These are phyloP conservation scores for Annulohypoxylon bovei DNA, from an alignment of 495 filamentous ascomycete genomes.

Conservation along the genomic window DNA sequence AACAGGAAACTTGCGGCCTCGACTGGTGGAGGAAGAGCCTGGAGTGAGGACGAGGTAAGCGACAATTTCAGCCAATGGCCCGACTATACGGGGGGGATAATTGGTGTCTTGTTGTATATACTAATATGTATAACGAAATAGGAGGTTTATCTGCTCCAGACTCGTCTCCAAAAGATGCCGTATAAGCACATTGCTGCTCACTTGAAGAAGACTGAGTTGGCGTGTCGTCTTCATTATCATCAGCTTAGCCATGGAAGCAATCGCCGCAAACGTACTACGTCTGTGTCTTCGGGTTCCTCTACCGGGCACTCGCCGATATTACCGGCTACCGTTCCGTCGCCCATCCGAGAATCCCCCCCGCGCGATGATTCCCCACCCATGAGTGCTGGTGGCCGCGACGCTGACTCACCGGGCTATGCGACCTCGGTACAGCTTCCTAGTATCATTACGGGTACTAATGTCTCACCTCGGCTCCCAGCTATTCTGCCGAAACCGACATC, in stretches of 20 bases:
- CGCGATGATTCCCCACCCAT: constrained; percentile 53
- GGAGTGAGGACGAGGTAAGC: constrained; percentile 81
- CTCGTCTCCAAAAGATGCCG: constrained; percentile 84
- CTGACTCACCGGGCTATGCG: constrained; percentile 47
- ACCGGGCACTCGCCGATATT: constrained; percentile 59
- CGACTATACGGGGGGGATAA: background rate
- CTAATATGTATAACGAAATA: constrained; percentile 48
- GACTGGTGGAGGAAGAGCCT: constrained; percentile 76
- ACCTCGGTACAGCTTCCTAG: constrained; percentile 56
- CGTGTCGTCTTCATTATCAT: constrained; percentile 85
- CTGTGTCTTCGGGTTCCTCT: constrained; percentile 67
- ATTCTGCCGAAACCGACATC: constrained; percentile 70
- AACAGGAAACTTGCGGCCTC: constrained; percentile 68
- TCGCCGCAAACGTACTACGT: constrained; percentile 72
- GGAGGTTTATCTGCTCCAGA: constrained; percentile 87
- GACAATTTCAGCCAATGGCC: constrained; percentile 5
- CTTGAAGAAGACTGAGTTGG: constrained; percentile 85
- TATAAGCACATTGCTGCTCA: constrained; percentile 89
- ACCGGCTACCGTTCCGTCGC: constrained; percentile 55
- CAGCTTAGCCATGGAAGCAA: constrained; percentile 84
- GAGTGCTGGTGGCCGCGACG: constrained; percentile 50
- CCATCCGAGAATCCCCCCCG: constrained; percentile 54
- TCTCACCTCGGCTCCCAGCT: constrained; percentile 60
- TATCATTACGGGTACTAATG: constrained; percentile 53
- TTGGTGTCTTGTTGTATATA: constrained; percentile 14